Evolutionary conservation across 345 rosid genomes (phyloP), one percentile per base, ranked within the genome.

Genomic region (Citrus australasica): DNA sequence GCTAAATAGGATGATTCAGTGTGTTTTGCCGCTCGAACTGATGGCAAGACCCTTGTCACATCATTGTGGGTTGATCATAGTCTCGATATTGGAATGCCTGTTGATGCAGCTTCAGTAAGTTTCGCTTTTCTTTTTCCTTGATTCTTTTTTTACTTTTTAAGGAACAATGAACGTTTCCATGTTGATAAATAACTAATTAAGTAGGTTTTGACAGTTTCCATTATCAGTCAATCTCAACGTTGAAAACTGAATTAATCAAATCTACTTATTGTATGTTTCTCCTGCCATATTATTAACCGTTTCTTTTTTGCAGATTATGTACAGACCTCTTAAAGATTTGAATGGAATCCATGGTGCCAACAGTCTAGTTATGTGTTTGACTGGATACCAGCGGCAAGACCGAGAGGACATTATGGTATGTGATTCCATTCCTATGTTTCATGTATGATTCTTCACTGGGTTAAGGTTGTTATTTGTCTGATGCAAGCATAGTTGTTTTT

Each of bases 311-410:
- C 89, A 96, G 99, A 79, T 97, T 73, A 81, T 97, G 86, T 94
- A 93, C 69, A 90, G 83, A 69, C 99, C 99, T 28, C 90, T 70
- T 64, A 89, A 76, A 84, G 92, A 90, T 84, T 87, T 92, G 84
- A 86, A 92, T 80, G 99, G 99, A 75, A 90, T 97, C 84, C 92
- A 90, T 3, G 95, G 98, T 42, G 87, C 94, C 24, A 76, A 85
- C 74, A 71, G 69, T 86, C 69, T 96, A 61, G 80, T 87, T 56
- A 70, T 92, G 76, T 96, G 99, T 80, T 89, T 96, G 86, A 96
- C 99, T 56, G 97, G 98, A 19, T 96, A 94, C 87, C 94, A 88
- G 79, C 85, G 98, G 42, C 98, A 91, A 79, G 99, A 94, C 79
- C 86, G 98, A 79, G 98, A 96, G 0, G 97, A 96, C 81, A 88